Evolutionary conservation across 306 rosid genomes (phyloP).

Genomic region (Casuarina equisetifolia): DNA sequence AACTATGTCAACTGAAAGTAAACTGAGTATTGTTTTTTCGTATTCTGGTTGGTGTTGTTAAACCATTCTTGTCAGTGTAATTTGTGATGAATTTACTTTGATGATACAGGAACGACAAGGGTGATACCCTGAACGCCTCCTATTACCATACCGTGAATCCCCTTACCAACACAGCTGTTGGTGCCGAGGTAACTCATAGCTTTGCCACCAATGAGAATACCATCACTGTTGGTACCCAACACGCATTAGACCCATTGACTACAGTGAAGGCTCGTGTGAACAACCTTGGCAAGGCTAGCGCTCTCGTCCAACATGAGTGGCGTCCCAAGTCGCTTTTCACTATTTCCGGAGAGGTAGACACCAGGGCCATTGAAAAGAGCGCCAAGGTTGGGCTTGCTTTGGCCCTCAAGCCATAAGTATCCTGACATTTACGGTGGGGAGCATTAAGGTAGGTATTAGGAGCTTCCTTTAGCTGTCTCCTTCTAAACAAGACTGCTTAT

Average conservation of each 20-base stretch:
- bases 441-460: slow-evolving; percentile 41
- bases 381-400: slow-evolving; percentile 81
- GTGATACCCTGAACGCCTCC: slow-evolving; percentile 70
- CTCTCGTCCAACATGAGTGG: slow-evolving; percentile 95
- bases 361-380: slow-evolving; percentile 81
- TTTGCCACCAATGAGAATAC: slow-evolving; percentile 72
- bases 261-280: slow-evolving; percentile 66
- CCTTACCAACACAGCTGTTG: slow-evolving; percentile 68
- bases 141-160: slow-evolving; percentile 71
- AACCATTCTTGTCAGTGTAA: neutral
- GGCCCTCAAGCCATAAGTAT: slow-evolving; percentile 75
- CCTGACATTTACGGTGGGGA: slow-evolving; percentile 28
- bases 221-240: slow-evolving; percentile 74
- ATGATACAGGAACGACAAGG: slow-evolving; percentile 72
- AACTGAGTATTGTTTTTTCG: neutral
- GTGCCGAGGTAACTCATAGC: slow-evolving; percentile 75
- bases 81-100: slow-evolving; percentile 17
- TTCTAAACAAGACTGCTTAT: slow-evolving; percentile 7
- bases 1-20: neutral
- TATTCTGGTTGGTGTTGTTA: slow-evolving; percentile 16
- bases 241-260: slow-evolving; percentile 75
- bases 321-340: slow-evolving; percentile 87
- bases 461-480: slow-evolving; percentile 36
- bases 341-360: slow-evolving; percentile 89
- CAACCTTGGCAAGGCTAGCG: slow-evolving; percentile 68